phyloP scores from a whole-genome alignment of 2,329 filamentous ascomycete species.

The Trichoderma simmonsii region DNA sequence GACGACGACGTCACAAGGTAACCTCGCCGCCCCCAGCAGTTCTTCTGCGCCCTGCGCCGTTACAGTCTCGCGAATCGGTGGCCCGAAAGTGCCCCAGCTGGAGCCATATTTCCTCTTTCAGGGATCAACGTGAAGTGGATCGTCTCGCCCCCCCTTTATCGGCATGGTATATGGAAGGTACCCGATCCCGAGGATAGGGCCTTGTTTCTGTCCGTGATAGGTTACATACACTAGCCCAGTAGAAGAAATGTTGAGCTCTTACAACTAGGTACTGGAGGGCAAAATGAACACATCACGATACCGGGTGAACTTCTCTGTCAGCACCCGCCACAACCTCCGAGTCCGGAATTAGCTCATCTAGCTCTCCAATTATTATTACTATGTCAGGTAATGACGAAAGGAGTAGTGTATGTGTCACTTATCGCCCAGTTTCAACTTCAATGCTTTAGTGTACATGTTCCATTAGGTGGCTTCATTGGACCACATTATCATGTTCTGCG shows the following conservation, averaged over 20 bases:
- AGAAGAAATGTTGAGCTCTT: not conserved
- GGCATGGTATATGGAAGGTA: not conserved
- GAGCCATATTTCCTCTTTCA: not conserved
- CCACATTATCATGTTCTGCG: not conserved
- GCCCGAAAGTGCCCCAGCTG: not conserved
- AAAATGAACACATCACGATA: not conserved
- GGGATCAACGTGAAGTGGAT: not conserved
- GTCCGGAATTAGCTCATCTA: not conserved
- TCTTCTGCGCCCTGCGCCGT: not conserved
- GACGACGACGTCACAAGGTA: not conserved
- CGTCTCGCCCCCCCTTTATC: not conserved
- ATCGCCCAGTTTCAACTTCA: not conserved
- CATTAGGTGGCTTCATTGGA: too few species aligned
- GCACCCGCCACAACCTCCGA: not conserved
- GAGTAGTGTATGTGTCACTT: not conserved
- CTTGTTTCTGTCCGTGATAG: not conserved
- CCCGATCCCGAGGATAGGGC: not conserved
- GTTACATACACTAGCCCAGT: not conserved
- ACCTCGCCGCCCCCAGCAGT: not conserved
- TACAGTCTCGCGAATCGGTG: not conserved
- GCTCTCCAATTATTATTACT: not conserved
- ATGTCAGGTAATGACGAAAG: not conserved
- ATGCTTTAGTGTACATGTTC: not conserved
- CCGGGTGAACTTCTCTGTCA: not conserved
- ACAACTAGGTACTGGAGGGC: not conserved